Evolutionary conservation across 1,139 yeast genomes (phyloP), one percentile per base, ranked within the genome.

Genomic region (Kluyveromyces marxianus): DNA sequence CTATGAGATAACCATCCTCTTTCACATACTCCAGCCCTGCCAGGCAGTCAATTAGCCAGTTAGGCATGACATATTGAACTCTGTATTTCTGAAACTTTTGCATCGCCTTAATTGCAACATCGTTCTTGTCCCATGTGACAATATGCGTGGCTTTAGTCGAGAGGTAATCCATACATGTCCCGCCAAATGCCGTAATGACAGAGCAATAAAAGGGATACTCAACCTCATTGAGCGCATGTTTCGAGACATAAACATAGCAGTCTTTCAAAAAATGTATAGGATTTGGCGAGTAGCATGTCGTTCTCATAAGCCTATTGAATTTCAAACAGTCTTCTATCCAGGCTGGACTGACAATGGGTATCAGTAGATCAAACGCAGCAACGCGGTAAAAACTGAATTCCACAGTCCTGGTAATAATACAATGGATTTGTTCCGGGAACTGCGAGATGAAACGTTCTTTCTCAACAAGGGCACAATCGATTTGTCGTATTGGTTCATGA

Each of bases 101-200:
- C 1, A 72, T 67, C 1, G 71, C 70, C 34, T 63, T 53, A 32
- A 67, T 62, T 26, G 69, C 63, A 28, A 66, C 81, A 51, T 83
- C 82, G 32, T 75, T 66, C 28, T 74, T 60, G 53, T 77, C 78
- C 7, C 66, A 58, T 0, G 95, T 76, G 14, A 90, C 69, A 42
- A 88, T 71, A 69, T 90, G 97, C 0, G 97, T 87, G 1, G 95
- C 85, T 51, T 75, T 75, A 45, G 75, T 74, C 7, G 87, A 79
- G 33, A 89, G 65, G n/a, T 74, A 71, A 47, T 81, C 83, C 46
- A 79, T 67, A 58, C 71, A 81, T 42, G 75, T 77, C 1, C 96
- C 97, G 0, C 96, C 97, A 53, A 85, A 72, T 0, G 86, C 83
- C 31, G 75, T 64, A 0, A 84, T 48, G 35, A 57, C 39, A 27